phyloP scores from a whole-genome alignment of 345 rosid genomes.

The Rhodamnia rubescens region DNA sequence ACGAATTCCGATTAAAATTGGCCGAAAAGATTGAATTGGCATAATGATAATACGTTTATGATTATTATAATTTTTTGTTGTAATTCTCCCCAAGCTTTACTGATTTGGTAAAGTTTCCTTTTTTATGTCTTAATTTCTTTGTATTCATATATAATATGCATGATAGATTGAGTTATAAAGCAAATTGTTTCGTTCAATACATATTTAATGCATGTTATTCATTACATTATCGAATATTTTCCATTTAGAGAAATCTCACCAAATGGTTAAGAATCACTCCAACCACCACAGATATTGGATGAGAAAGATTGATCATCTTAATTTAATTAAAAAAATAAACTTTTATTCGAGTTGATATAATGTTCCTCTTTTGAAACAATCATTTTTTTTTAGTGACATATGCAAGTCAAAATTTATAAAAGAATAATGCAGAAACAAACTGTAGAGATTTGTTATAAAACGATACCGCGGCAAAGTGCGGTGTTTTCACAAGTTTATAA shows the following conservation, averaged over 20 bases:
- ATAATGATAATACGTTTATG: too few species aligned
- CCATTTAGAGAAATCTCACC: background rate
- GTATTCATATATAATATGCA: background rate
- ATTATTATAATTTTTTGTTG: too few species aligned
- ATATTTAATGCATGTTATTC: background rate
- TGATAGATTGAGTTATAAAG: background rate
- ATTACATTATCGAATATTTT: background rate
- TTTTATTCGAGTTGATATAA: background rate
- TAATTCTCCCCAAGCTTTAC: too few species aligned
- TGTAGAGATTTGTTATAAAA: background rate
- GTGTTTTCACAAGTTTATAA: background rate
- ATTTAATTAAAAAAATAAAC: background rate
- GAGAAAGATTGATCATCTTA: background rate
- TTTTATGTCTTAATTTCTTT: background rate
- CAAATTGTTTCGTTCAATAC: background rate
- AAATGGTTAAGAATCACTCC: background rate
- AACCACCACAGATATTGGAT: background rate
- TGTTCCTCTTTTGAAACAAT: background rate
- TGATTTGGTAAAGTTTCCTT: background rate
- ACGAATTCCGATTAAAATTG: too few species aligned
- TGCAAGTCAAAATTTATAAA: background rate
- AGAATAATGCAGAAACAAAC: background rate
- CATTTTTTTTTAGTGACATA: background rate
- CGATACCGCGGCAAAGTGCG: background rate
- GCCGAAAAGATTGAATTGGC: too few species aligned